Base-by-base conservation (phyloP, 2,329 filamentous ascomycete species). In the Macrophomina tecta region DNA sequence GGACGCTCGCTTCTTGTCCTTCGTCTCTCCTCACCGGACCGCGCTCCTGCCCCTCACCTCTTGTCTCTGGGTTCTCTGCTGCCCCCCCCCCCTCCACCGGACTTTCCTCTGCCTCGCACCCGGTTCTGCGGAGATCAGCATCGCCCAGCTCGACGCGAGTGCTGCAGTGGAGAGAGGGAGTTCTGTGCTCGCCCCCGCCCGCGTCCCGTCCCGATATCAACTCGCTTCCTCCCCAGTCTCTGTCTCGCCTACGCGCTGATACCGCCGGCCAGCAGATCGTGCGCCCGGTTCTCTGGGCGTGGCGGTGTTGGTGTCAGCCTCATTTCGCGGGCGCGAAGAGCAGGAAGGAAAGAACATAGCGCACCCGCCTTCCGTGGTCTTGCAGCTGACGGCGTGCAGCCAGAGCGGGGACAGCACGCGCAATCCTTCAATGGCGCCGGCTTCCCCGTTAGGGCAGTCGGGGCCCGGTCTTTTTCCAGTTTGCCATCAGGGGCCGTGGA, bases 361-460 rank as follows among this genome's bases (percentile, higher is more conserved):
- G 34, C 12, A 42, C 56, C 56, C 40, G 40, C n/a, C 16, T 23
- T 32, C 23, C 23, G 23, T 23, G 23, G 23, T 23, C 23, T 18
- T 14, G 56, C 56, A 48, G 56, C 56, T 58, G 56, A 61, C 42
- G 40, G 56, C 14, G 28, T 23, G 56, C 56, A 48, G 56, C 42
- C n/a, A 45, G 34, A 61, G 56, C 56, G 56, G 56, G 56, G 56
- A n/a, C 28, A 5, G 30, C 40, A 48, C 36, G 42, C 56, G 56
- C 42, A 61, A 34, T 61, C 56, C 30, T 60, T n/a, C 28, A 53
- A 55, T 34, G 52, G 40, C 28, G 30, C 56, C 38, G 30, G 42
- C 56, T 48, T 61, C 42, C 56, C 30, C 28, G 23, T 36, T 61
- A 8, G 6, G 42, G 56, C 30, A 32, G 30, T 28, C 7, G 40